Base-by-base conservation (phyloP, 2,329 filamentous ascomycete species). In the Trichoderma oligosporum region DNA sequence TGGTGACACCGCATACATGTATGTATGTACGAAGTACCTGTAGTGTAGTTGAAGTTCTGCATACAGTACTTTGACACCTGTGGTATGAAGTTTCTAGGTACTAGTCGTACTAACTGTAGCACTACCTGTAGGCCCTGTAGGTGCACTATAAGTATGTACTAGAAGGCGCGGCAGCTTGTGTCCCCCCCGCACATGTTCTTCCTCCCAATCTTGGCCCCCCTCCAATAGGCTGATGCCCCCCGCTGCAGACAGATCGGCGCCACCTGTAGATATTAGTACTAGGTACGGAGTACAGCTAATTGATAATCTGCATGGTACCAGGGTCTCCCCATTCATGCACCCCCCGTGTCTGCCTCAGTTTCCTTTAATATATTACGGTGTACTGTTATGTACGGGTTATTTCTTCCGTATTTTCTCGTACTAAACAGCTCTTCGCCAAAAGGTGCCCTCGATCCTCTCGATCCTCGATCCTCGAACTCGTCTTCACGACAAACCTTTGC, bases 201-300 rank as follows among this genome's bases (percentile, higher is more conserved):
- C 20, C 4, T 29, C 24, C 49, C 29, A 42, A 33, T n/a, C n/a
- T n/a, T 16, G 35, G n/a, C 24, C 45, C 24, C 36, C 49, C 49
- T 18, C 6, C 6, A 31, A 31, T 31, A 31, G 31, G 31, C 14
- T 27, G 31, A n/a, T n/a, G n/a, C n/a, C 35, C 25, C 44, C 56
- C 56, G 38, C 57, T 55, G 45, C 51, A 48, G 41, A 22, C 42
- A 41, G 57, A 56, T 56, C 51, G 49, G 57, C 49, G 36, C 42
- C 57, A 36, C 49, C 29, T 38, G 44, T 39, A 20, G 8, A 29
- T 39, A 53, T 4, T 12, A 35, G 27, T 44, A 18, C 20, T 14
- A n/a, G 24, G 24, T 20, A 38, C n/a, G 14, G 11, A 14, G 24
- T 20, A 25, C 36, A 27, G 27, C 5, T 29, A 31, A 16, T 16